These are phyloP conservation scores for Aschersonia sp. DNA, from an alignment of 2,329 filamentous ascomycete genomes.

Conservation along the genomic window DNA sequence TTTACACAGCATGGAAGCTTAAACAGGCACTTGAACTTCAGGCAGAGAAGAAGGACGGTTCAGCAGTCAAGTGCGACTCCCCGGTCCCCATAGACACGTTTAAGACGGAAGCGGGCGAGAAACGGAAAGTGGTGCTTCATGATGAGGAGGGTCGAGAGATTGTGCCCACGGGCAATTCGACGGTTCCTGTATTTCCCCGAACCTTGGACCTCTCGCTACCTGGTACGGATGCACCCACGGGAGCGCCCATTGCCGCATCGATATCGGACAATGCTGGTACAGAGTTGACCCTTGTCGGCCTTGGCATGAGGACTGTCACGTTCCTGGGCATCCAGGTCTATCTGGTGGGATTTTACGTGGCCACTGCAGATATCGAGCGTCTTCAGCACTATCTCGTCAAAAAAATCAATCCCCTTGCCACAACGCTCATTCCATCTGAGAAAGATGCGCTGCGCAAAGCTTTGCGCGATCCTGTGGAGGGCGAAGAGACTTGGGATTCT, in stretches of 20 bases:
- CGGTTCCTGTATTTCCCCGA: constrained; percentile 67
- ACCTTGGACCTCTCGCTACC: constrained; percentile 46
- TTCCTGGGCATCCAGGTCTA: constrained; percentile 89
- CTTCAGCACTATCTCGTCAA: constrained; percentile 67
- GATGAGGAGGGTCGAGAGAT: constrained; percentile 59
- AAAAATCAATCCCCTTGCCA: constrained; percentile 62
- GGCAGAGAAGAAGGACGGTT: constrained; percentile 20
- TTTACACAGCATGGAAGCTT: constrained; percentile 38
- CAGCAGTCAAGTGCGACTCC: constrained; percentile 24
- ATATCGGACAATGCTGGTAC: constrained; percentile 26
- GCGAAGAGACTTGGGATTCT: constrained; percentile 60
- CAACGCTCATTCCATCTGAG: constrained; percentile 69
- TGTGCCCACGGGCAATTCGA: constrained; percentile 66
- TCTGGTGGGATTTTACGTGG: constrained; percentile 83
- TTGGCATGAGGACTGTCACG: constrained; percentile 79
- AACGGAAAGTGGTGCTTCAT: constrained; percentile 45
- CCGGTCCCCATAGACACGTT: constrained; percentile 28
- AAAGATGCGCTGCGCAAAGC: constrained; percentile 56
- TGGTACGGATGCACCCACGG: constrained; percentile 5
- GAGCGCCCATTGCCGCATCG: constrained; percentile 21
- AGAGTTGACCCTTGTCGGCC: constrained; percentile 77
- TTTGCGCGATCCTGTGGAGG: constrained; percentile 54
- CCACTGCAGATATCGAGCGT: constrained; percentile 65
- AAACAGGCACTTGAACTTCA: constrained; percentile 23
- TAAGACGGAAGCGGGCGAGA: constrained; percentile 31